Base-by-base conservation (phyloP, 805 yeast genomes). In the Alloascoidea hylecoeti region DNA sequence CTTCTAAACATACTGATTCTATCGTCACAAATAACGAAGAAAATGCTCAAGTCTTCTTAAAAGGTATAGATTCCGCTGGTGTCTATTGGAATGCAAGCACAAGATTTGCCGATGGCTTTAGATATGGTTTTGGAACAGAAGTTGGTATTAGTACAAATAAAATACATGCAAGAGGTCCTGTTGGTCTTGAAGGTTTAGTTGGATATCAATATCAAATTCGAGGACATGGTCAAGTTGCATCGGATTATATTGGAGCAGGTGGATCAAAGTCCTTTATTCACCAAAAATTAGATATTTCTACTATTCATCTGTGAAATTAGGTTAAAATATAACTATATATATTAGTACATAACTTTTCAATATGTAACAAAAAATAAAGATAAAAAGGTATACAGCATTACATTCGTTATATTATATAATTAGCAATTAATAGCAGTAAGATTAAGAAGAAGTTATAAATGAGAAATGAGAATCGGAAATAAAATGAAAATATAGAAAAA, bases 61-160 rank as follows among this genome's bases (percentile, higher is more conserved):
- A 75, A 52, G 92, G 88, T 16, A 71, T 92, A 35, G 98, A 92
- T 56, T 83, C 96, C 2, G 80, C 97, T 1, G 96, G 96, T 41
- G 95, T 92, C 9, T 92, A 85, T 63, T 89, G 97, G 97, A 92
- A 92, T 54, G 89, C 94, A 37, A 82, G 95, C 15, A 85, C 97
- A 5, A 68, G 99, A 53, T 92, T 92, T 61, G 97, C 99, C 4
- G 99, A 92, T 58, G 99, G 99, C 2, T 92, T 84, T 68, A 72
- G 98, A 55, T 92, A 89, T 53, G 99, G 99, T 0, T 92, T 94
- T 55, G 99, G 99, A 38, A 80, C 99, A 4, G 99, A 92, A 58
- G 98, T 92, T 14, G 99, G 99, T 27, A 89, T 92, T 42, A 80
- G 95, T 36, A 92, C 98, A 35, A 88, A 89, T 54, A 92, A 92